Conservation (phyloP, 1,139 yeast species). For the Blastobotrys apis region DNA sequence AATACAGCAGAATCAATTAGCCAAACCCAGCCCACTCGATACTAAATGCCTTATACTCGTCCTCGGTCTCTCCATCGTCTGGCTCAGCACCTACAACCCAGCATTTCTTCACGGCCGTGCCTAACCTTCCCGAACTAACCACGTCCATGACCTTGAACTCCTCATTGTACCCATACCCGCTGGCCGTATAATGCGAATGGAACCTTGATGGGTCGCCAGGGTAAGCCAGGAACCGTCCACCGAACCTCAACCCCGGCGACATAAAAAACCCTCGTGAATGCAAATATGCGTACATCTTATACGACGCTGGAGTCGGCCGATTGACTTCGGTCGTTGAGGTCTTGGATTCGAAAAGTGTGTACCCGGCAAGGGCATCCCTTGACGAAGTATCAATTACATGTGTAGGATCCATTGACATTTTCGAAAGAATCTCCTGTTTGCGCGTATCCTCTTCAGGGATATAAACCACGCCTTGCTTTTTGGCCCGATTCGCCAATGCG, state of each 20-base stretch:
- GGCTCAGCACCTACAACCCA: constrained; percentile 54
- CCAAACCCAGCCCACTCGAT: constrained; percentile 44
- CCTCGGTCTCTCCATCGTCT: no score
- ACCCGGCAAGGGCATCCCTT: constrained; percentile 15
- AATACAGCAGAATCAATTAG: constrained; percentile 16
- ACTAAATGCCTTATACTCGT: constrained; percentile 32
- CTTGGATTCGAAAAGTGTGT: constrained; percentile 9
- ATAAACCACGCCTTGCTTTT: constrained; percentile 10
- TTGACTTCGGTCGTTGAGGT: background rate
- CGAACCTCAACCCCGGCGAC: constrained; percentile 86
- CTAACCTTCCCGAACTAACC: constrained; percentile 81
- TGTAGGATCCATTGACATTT: constrained; percentile 17
- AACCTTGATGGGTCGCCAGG: constrained; percentile 93
- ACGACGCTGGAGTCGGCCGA: constrained; percentile 23
- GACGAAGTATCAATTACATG: constrained; percentile 21
- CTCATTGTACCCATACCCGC: constrained; percentile 48
- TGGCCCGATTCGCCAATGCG: constrained; percentile 24
- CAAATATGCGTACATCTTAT: constrained; percentile 41
- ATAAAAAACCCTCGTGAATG: constrained; percentile 50
- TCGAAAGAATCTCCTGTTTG: constrained; percentile 12
- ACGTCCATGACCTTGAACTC: constrained; percentile 49
- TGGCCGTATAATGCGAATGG: constrained; percentile 81
- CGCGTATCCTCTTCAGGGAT: constrained; percentile 14
- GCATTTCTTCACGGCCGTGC: constrained; percentile 86
- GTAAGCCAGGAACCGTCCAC: constrained; percentile 82